phyloP scores from a whole-genome alignment of 169 alveolate genomes.

The Cryptosporidium tyzzeri region DNA sequence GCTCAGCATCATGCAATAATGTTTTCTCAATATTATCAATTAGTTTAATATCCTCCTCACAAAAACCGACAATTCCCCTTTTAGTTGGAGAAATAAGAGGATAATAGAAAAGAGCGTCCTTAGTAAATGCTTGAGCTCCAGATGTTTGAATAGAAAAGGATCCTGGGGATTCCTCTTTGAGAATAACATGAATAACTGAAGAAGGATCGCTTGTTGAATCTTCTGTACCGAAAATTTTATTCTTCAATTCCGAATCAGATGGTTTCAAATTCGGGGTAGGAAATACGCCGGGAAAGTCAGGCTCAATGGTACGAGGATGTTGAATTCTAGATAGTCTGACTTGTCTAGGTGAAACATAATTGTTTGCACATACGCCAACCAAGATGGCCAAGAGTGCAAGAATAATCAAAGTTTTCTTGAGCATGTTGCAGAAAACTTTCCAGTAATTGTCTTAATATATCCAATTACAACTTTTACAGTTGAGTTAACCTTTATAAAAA shows the following conservation, averaged over 20 bases:
- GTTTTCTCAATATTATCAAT: constrained; percentile 31
- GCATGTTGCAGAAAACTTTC: constrained; percentile 19
- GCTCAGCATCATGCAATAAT: constrained; percentile 10
- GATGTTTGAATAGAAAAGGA: constrained; percentile 17
- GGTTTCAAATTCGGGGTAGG: constrained; percentile 43
- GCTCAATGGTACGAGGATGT: neutral
- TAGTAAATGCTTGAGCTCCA: constrained; percentile 31
- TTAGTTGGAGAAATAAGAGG: constrained; percentile 67
- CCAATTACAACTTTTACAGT: constrained; percentile 1
- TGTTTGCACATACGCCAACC: neutral
- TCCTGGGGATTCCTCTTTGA: neutral
- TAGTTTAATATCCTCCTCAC: constrained; percentile 23
- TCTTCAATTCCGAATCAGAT: neutral
- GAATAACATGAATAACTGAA: neutral
- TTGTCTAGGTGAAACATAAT: constrained; percentile 47
- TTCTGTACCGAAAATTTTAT: neutral
- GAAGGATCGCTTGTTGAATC: neutral
- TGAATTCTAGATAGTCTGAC: neutral
- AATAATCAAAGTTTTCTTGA: constrained; percentile 6
- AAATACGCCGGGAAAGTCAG: constrained; percentile 22
- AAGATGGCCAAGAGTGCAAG: neutral
- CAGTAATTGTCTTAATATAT: neutral
- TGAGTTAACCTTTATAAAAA: constrained; percentile 16
- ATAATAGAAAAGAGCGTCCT: constrained; percentile 48
- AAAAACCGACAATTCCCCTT: constrained; percentile 1